Conservation (phyloP, 257 asterid species). For the Anisodus tanguticus region DNA sequence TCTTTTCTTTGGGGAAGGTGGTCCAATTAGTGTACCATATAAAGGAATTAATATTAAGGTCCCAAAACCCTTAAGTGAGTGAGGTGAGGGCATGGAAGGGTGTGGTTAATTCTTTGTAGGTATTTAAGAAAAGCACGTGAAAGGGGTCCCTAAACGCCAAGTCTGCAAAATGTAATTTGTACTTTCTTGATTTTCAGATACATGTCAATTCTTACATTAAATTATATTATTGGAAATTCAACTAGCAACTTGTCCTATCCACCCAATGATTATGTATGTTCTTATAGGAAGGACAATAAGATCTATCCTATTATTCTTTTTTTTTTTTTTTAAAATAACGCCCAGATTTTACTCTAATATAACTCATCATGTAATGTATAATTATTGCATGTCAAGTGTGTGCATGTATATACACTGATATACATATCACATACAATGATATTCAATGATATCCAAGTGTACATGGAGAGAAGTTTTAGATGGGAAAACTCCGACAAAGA, state of each 20-base stretch:
- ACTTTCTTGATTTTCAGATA: neutral
- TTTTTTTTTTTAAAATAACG: too few species aligned
- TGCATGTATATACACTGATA: too few species aligned
- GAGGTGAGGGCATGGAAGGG: neutral
- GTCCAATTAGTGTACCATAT: constrained; percentile 47
- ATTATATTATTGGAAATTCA: neutral
- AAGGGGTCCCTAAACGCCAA: constrained; percentile 36
- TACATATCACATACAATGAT: too few species aligned
- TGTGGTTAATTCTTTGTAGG: neutral
- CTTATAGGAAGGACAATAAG: neutral
- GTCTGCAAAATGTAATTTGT: neutral
- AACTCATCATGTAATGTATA: too few species aligned
- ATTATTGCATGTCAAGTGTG: too few species aligned
- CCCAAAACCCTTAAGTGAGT: constrained; percentile 32
- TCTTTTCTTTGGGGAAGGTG: constrained; percentile 25
- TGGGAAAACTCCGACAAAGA: too few species aligned
- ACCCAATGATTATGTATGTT: neutral
- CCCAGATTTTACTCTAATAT: too few species aligned
- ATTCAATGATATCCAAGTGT: too few species aligned
- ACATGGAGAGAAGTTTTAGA: too few species aligned
- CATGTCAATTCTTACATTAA: neutral
- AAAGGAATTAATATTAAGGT: constrained; percentile 36
- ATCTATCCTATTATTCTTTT: too few species aligned
- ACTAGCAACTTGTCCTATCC: neutral
- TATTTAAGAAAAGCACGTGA: constrained; percentile 38